phyloP scores from a whole-genome alignment of 2,329 filamentous ascomycete species.

The Elsinoe necatrix region DNA sequence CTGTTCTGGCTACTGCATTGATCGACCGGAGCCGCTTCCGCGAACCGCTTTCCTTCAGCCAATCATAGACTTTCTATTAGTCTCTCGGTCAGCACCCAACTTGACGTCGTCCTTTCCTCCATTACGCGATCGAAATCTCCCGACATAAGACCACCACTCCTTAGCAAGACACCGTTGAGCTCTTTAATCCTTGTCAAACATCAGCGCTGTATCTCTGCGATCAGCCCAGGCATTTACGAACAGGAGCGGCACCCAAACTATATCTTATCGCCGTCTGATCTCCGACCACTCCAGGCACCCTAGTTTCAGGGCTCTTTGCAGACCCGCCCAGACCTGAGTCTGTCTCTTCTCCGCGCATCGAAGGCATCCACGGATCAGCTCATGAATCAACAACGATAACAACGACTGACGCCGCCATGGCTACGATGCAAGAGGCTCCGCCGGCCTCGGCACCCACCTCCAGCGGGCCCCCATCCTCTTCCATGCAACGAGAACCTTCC shows the following conservation, averaged over 20 bases:
- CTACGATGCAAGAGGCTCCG: slow-evolving; percentile 13
- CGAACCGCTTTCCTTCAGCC: neutral
- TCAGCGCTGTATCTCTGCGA: neutral
- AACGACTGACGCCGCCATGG: slow-evolving; percentile 1
- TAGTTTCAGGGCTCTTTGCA: neutral
- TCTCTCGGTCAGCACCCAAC: neutral
- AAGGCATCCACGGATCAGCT: neutral
- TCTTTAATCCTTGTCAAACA: neutral
- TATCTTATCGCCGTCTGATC: slow-evolving; percentile 7
- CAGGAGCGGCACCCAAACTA: neutral
- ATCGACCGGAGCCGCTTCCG: slow-evolving; percentile 7
- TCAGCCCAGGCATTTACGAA: neutral
- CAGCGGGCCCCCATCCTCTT: slow-evolving; percentile 20
- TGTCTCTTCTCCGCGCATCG: neutral
- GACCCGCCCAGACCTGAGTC: neutral
- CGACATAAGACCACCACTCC: neutral
- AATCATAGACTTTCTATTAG: slow-evolving; percentile 1
- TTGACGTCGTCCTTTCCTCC: slow-evolving; percentile 6
- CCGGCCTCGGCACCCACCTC: neutral
- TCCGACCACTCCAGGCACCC: slow-evolving; percentile 3
- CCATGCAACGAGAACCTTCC: slow-evolving; percentile 37
- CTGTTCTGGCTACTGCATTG: neutral
- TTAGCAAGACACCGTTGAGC: neutral
- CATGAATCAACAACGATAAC: slow-evolving; percentile 16
- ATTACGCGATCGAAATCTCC: slow-evolving; percentile 10